Evolutionary conservation across 495 filamentous ascomycete species (phyloP), one percentile per base, ranked within the genome.

Genomic region (Saxophila tyrrhenica): DNA sequence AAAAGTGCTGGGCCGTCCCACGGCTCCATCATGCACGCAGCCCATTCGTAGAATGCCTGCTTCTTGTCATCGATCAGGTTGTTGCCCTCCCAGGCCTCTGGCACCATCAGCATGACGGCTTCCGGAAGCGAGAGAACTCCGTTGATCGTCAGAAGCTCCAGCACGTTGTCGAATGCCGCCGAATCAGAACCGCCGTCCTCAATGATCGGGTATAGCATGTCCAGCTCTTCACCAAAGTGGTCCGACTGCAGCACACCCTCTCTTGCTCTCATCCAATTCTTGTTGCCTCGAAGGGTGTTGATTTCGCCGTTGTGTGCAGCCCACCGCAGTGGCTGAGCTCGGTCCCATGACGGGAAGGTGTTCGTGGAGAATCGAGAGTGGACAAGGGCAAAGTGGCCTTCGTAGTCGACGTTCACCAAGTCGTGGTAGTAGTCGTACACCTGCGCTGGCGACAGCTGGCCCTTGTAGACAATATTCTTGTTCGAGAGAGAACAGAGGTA

Each of bases 381-480:
- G 21, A 99, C 92, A 21, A 99, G 78, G 42, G 92, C 92, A 68
- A 99, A 99, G 69, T 97, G 89, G 39, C 85, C 92, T 73, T 97
- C 89, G 70, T 94, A 99, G 67, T 99, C 92, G 41, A 95, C 89
- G 60, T 90, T 92, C 54, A 97, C 86, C 68, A 99, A 69, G 72
- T 99, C 92, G 70, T 96, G 85, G 73, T 95, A 99, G 73, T 99
- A 99, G 67, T 92, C 81, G 71, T 99, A 99, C n/a, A 99, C 92
- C 70, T 99, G 92, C 17, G 91, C 80, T 19, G 92, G 92, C 41
- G 92, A 86, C 58, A 99, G 74, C 70, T 99, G 92, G 56, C 92
- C 92, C 78, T 99, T 99, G 76, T 99, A 99, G 39, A 99, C 86
- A 68, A 99, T 97, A 71, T 97, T 99, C 68, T 89, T 89, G 79